Percentiles rank a stretch among this genome's conserved stretches.
phyloP scores from a whole-genome alignment of 306 rosid species.

The Begonia fuchsioides region DNA sequence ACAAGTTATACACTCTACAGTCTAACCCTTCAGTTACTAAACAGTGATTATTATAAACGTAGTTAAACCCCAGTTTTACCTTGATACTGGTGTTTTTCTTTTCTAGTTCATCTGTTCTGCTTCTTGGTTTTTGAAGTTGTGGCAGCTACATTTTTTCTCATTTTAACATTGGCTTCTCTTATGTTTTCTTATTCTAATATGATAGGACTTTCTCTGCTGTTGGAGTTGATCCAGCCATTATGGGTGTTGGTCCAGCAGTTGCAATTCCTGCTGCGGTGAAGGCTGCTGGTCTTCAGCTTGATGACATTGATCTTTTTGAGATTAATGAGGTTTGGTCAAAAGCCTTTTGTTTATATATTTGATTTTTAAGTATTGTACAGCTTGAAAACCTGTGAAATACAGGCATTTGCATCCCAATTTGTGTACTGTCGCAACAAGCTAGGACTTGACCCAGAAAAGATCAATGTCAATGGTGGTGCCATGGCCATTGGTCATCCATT shows the following conservation, averaged over 20 bases:
- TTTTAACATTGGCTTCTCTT: neutral
- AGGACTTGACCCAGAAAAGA: constrained; percentile 76
- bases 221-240: constrained; percentile 95
- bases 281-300: constrained; percentile 90
- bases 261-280: constrained; percentile 96
- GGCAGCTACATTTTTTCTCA: neutral
- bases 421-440: constrained; percentile 86
- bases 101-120: too few relatives aligned
- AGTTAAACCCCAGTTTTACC: too few relatives aligned
- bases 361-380: too few relatives aligned
- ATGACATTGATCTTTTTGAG: constrained; percentile 85
- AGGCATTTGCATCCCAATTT: constrained; percentile 96
- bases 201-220: constrained; percentile 75
- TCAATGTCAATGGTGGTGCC: constrained; percentile 97
- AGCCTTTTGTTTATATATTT: too few relatives aligned
- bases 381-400: too few relatives aligned
- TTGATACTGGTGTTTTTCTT: too few relatives aligned
- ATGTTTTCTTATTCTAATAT: constrained; percentile 2
- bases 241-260: constrained; percentile 97
- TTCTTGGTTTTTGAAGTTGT: too few relatives aligned
- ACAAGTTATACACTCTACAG: too few relatives aligned
- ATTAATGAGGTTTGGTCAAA: constrained; percentile 63
- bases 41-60: too few relatives aligned
- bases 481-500: constrained; percentile 95
- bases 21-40: too few relatives aligned